These are phyloP conservation scores for Claviceps pazoutovae DNA, from an alignment of 2,329 filamentous ascomycete genomes.

Conservation along the genomic window DNA sequence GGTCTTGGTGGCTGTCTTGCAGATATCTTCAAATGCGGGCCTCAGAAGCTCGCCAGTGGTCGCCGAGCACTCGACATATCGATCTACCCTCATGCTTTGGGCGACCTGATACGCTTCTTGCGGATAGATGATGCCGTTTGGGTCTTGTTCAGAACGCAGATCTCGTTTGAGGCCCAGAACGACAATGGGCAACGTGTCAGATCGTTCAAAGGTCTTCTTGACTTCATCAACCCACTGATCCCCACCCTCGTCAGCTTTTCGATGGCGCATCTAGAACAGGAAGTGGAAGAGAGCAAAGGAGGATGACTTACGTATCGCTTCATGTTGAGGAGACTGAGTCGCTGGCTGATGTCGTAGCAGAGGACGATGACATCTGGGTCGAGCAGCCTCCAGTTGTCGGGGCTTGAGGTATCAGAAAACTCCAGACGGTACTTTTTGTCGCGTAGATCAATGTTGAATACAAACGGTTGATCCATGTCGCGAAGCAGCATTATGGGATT, in stretches of 20 bases:
- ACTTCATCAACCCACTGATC: slow-evolving; percentile 45
- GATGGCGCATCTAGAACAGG: slow-evolving; percentile 1
- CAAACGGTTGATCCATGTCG: slow-evolving; percentile 46
- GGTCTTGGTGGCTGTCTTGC: slow-evolving; percentile 38
- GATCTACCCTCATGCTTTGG: slow-evolving; percentile 45
- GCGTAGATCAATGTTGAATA: slow-evolving; percentile 37
- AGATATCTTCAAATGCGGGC: slow-evolving; percentile 47
- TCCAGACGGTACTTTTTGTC: slow-evolving; percentile 35
- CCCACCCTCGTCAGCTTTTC: neutral
- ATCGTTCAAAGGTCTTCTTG: slow-evolving; percentile 31
- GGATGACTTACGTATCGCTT: slow-evolving; percentile 34
- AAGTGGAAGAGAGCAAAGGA: slow-evolving; percentile 1
- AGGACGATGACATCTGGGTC: slow-evolving; percentile 43
- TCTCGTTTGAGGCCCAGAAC: slow-evolving; percentile 49
- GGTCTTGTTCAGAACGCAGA: slow-evolving; percentile 41
- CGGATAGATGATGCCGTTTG: slow-evolving; percentile 46
- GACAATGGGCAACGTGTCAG: slow-evolving; percentile 38
- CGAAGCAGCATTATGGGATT: slow-evolving; percentile 35
- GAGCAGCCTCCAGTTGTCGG: slow-evolving; percentile 44
- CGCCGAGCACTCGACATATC: slow-evolving; percentile 51
- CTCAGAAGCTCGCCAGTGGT: slow-evolving; percentile 44
- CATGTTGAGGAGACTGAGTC: slow-evolving; percentile 43
- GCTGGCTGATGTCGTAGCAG: slow-evolving; percentile 48
- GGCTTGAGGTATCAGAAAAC: slow-evolving; percentile 45
- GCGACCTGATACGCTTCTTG: slow-evolving; percentile 44